Conservation (phyloP, 768 basidiomycete genomes). For the Heimioporus sp. region DNA sequence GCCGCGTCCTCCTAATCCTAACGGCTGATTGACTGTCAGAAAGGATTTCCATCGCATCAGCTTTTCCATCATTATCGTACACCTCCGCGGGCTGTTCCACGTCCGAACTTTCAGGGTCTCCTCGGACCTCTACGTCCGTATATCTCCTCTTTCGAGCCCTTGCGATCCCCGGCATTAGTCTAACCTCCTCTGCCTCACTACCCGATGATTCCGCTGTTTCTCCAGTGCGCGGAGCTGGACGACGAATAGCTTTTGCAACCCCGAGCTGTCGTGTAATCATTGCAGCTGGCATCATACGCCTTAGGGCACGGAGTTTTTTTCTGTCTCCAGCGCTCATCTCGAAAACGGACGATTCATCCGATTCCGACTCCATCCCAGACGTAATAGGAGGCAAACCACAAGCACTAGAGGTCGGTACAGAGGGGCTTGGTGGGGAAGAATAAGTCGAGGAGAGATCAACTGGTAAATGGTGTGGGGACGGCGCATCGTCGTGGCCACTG, state of each 20-base stretch:
- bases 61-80: not conserved
- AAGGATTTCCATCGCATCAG: conserved; percentile 4
- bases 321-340: conserved; percentile 31
- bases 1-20: conserved; percentile 22
- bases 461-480: conserved; percentile 7
- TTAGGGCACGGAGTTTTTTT: conserved; percentile 38
- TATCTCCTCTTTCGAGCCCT: conserved; percentile 38
- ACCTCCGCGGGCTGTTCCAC: conserved; percentile 15
- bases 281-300: conserved; percentile 53
- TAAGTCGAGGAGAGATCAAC: not conserved
- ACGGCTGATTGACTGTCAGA: conserved; percentile 16
- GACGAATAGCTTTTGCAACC: conserved; percentile 10
- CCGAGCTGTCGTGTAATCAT: conserved; percentile 42
- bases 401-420: conserved; percentile 16
- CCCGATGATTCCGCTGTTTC: conserved; percentile 12
- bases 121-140: conserved; percentile 45
- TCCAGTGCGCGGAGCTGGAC: conserved; percentile 8
- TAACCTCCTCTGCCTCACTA: conserved; percentile 37
- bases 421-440: conserved; percentile 16
- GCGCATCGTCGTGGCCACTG: conserved; percentile 4
- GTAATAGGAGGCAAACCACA: conserved; percentile 16
- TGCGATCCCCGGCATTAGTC: conserved; percentile 52
- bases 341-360: conserved; percentile 9
- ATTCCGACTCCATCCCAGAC: conserved; percentile 18
- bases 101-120: conserved; percentile 64